These are phyloP conservation scores for Podospora sp. DNA, from an alignment of 495 filamentous ascomycete species.

Conservation along the genomic window DNA sequence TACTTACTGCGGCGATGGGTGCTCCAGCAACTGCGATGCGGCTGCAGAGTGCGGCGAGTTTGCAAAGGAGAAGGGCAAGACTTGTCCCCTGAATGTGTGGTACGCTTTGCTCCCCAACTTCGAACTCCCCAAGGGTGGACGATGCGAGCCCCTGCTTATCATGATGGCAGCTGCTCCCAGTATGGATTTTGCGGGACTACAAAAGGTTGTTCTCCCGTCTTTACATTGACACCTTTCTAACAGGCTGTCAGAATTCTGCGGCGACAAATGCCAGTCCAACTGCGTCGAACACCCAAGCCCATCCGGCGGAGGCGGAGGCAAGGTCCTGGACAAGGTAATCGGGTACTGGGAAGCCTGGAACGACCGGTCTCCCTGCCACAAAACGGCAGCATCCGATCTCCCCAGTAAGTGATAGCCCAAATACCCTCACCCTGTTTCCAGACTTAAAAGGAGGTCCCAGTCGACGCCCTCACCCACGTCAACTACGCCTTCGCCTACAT, in stretches of 20 bases:
- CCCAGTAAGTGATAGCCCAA: too few relatives aligned
- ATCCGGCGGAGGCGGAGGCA: background rate
- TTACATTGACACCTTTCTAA: too few relatives aligned
- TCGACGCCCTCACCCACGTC: conserved; percentile 30
- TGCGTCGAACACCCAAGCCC: conserved; percentile 17
- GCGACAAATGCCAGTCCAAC: conserved; percentile 27
- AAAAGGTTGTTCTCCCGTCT: too few relatives aligned
- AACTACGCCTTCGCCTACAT: conserved; percentile 37
- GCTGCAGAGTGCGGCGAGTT: conserved; percentile 39
- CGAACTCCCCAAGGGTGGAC: too few relatives aligned
- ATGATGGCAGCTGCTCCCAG: too few relatives aligned
- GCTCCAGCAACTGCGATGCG: conserved; percentile 37
- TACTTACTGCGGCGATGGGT: conserved; percentile 24
- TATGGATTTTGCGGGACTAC: too few relatives aligned
- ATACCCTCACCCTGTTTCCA: too few relatives aligned
- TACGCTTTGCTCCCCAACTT: conserved; percentile 26
- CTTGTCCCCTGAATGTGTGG: conserved; percentile 36
- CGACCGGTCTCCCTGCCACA: background rate
- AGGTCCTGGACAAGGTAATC: conserved; percentile 26
- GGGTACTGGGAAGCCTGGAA: conserved; percentile 25
- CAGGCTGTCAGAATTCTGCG: conserved; percentile 25
- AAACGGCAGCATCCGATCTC: background rate
- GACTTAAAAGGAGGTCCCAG: too few relatives aligned
- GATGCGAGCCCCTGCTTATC: too few relatives aligned
- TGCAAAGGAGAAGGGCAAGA: conserved; percentile 24